Base-by-base conservation (phyloP, 2,329 filamentous ascomycete genomes). In the Pleochaeta shiraiana region DNA sequence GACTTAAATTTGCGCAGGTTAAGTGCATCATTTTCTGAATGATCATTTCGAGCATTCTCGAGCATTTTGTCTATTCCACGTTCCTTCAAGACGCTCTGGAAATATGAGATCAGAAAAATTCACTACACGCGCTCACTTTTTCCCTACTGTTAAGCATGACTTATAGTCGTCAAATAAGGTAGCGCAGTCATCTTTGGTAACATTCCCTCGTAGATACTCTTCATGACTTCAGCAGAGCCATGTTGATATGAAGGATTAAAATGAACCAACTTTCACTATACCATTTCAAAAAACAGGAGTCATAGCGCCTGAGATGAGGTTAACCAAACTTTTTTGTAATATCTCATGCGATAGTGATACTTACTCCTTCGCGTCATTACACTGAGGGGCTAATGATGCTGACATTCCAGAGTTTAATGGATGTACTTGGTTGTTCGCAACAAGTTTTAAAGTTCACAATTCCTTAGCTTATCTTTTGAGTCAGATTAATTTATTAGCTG, bases 251-350 rank as follows among this genome's bases (percentile, higher is more conserved):
- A 43, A n/a, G n/a, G 4, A n/a, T 43, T 2, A n/a, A 33, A 31
- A 16, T 63, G 63, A 33, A 75, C 86, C 66, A 79, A 96, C 93
- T 97, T 76, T 98, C 93, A 73, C 91, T 96, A 75, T 98, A 98
- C 93, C 93, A 98, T 77, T 95, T 97, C 68, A 98, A 78, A 74
- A 98, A 98, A 77, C 93, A 98, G 63, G 87, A 91, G 75, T 98
- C 93, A 74, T 98, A 98, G 70, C 86, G 88, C 74, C 91, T 96
- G 67, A 28, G 63, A 2, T 50, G 5, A 34, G 57, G 50, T 68
- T 47, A 62, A 53, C 64, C 65, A 43, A 67, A 66, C 64, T 70
- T 63, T 39, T 26, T 34, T 53, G 63, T 26, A 63, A 59, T 34
- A 64, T 3, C 6, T 37, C 37, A 59, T 28, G 31, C 31, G 65